These are phyloP conservation scores for Penicillium sp. DNA, from an alignment of 2,329 filamentous ascomycete species.

Conservation along the genomic window DNA sequence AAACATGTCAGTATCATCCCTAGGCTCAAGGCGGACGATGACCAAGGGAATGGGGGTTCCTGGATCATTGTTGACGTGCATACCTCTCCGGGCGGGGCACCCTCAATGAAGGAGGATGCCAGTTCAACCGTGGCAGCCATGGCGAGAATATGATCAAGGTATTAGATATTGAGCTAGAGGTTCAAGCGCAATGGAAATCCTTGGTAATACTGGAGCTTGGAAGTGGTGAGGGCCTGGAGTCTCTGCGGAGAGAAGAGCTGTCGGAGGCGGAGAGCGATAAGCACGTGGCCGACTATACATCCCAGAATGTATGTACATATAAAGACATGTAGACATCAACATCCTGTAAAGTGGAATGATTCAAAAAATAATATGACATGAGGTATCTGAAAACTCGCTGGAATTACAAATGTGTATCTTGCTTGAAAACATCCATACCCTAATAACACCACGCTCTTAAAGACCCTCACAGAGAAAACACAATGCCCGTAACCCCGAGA, in stretches of 20 bases:
- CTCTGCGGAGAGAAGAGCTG: conserved; percentile 21
- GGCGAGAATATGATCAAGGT: not conserved
- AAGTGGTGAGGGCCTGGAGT: not conserved
- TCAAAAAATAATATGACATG: not conserved
- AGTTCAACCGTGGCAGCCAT: conserved; percentile 56
- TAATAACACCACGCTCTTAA: not conserved
- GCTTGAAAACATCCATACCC: conserved; percentile 1
- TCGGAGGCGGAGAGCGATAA: conserved; percentile 19
- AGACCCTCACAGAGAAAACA: not conserved
- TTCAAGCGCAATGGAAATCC: not conserved
- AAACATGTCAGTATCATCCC: conserved; percentile 27
- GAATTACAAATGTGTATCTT: conserved; percentile 9
- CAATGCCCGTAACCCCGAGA: not conserved
- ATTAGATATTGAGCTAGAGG: not conserved
- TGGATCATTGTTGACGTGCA: conserved; percentile 10
- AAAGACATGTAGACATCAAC: not conserved
- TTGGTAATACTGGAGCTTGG: not conserved
- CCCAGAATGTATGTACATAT: not conserved
- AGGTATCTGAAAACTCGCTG: conserved; percentile 13
- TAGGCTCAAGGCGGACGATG: conserved; percentile 7
- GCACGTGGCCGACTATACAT: conserved; percentile 17
- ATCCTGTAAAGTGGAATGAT: not conserved
- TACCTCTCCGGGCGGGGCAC: conserved; percentile 95
- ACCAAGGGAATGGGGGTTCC: not conserved
- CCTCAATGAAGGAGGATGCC: conserved; percentile 84